Evolutionary conservation across 2,329 filamentous ascomycete genomes (phyloP).

Genomic region (Pseudogymnoascus sp.): DNA sequence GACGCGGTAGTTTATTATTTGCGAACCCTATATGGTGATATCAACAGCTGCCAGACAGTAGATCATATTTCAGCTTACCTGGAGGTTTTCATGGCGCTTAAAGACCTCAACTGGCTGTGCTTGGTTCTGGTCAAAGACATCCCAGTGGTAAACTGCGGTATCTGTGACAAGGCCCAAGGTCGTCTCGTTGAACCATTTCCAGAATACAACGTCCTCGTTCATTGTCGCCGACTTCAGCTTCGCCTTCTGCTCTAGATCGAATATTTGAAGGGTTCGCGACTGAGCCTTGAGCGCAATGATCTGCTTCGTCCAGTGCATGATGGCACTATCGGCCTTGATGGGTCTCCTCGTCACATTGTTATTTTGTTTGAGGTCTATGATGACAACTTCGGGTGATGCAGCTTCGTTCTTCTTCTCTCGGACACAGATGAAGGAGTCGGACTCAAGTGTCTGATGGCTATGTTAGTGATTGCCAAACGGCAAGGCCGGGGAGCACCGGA

Average conservation of each 20-base stretch:
- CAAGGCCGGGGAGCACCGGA: conserved; percentile 10
- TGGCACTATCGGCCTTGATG: conserved; percentile 98
- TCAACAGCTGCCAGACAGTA: conserved; percentile 13
- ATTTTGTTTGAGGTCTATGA: conserved; percentile 93
- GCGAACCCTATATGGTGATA: conserved; percentile 62
- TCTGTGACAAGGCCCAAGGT: conserved; percentile 87
- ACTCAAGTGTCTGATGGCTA: conserved; percentile 77
- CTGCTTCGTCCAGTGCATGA: conserved; percentile 97
- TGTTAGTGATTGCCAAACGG: conserved; percentile 13
- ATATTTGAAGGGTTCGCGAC: conserved; percentile 91
- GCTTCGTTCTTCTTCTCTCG: conserved; percentile 85
- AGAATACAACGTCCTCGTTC: conserved; percentile 96
- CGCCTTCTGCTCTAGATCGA: conserved; percentile 85
- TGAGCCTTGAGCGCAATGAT: conserved; percentile 96
- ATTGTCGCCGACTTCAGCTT: conserved; percentile 96
- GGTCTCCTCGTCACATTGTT: conserved; percentile 92
- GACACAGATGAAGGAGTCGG: conserved; percentile 92
- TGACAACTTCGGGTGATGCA: conserved; percentile 87
- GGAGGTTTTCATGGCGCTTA: conserved; percentile 85
- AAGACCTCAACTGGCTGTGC: conserved; percentile 82
- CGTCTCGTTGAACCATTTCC: conserved; percentile 96
- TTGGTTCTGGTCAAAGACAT: conserved; percentile 81
- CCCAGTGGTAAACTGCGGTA: conserved; percentile 91
- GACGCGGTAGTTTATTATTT: conserved; percentile 99
- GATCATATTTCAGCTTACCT: conserved; percentile 47